These are phyloP conservation scores for Alloteropsis semialata DNA, from an alignment of 176 grass and related monocot species.

Conservation along the genomic window DNA sequence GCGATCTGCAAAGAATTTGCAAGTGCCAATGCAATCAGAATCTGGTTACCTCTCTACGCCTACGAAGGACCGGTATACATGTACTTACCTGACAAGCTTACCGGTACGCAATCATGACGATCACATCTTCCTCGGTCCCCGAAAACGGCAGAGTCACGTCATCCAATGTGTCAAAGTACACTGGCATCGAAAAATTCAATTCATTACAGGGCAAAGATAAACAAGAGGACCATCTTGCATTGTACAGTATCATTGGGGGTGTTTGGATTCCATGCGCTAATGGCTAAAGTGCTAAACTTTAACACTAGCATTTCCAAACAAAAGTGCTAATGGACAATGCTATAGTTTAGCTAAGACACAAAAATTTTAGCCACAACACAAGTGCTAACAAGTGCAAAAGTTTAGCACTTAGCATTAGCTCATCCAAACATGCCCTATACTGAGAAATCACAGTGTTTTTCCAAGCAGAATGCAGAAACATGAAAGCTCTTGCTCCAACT, in stretches of 20 bases:
- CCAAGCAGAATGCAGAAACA: background rate
- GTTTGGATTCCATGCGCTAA: too few relatives aligned
- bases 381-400: too few relatives aligned
- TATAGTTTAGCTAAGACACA: too few relatives aligned
- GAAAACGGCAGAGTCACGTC: background rate
- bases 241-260: too few relatives aligned
- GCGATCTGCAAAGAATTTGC: background rate
- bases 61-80: background rate
- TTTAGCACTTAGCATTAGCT: too few relatives aligned
- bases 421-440: too few relatives aligned
- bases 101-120: background rate
- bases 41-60: background rate
- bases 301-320: too few relatives aligned
- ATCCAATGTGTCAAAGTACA: background rate
- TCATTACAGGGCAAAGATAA: background rate
- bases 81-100: constrained; percentile 14
- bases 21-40: background rate
- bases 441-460: background rate
- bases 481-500: constrained; percentile 20
- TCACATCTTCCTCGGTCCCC: constrained; percentile 19
- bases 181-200: too few relatives aligned
- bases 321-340: too few relatives aligned
- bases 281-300: too few relatives aligned
- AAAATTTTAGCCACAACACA: too few relatives aligned
- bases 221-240: background rate